Base-by-base conservation (phyloP, 108 stramenopile species). In the Pelagomonas calceolata region DNA sequence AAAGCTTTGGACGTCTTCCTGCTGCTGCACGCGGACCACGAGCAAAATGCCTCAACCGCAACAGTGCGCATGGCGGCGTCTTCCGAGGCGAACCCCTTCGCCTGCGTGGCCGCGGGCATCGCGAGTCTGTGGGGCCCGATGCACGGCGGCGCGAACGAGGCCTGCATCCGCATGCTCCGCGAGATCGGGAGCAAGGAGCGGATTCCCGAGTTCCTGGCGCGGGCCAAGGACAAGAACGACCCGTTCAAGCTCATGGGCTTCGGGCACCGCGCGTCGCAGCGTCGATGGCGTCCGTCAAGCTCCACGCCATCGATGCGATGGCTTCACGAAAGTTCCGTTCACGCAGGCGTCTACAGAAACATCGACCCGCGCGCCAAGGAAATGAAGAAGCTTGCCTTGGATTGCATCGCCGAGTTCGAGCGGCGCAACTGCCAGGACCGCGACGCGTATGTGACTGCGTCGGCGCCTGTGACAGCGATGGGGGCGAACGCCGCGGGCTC, bases 21-120 rank as follows among this genome's bases (percentile, higher is more conserved):
- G 33, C 26, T 70, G 70, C 15, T n/a, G 44, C 70, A 70, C 65
- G 70, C 70, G 35, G 70, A 70, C 70, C 70, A 70, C 44, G 70
- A 70, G 70, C 70, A 43, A 21, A 70, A 70, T 34, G 35, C 36
- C 30, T 70, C 70, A 21, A 70, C 70, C 0, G 26, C 70, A 21
- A 39, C 70, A 14, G 45, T 70, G 29, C 70, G 70, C 34, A 32
- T 43, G 60, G 36, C 39, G 33, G 39, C 64, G n/a, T 43, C 36
- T 34, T 70, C 70, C 3, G 64, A 39, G 16, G 51, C 51, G 31
- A 39, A 70, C 51, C 36, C 39, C 17, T 70, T 26, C 65, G 39
- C 70, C 34, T 30, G 36, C 32, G 34, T 70, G 18, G 70, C 70
- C 12, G 39, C 36, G n/a, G 70, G 36, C 32, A 70, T 39, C 33